Conservation (phyloP, 2,329 filamentous ascomycete species). For the Hypoxylon sp. region DNA sequence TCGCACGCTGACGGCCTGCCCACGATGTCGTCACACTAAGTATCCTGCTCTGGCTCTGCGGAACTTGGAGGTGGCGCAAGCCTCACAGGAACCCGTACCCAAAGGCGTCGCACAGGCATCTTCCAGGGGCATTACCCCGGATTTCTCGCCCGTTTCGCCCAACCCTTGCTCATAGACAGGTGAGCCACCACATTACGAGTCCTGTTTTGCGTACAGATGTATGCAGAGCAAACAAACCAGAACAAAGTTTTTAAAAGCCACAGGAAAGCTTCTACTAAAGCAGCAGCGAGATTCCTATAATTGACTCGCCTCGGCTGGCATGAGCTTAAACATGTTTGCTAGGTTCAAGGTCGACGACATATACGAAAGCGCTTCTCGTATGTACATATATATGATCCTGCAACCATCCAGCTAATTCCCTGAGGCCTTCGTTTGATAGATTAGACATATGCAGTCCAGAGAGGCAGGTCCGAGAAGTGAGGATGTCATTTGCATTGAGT, state of each 20-base stretch:
- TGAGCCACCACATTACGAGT: constrained; percentile 17
- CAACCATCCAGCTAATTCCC: not conserved
- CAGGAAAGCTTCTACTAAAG: constrained; percentile 11
- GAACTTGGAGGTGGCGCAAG: constrained; percentile 35
- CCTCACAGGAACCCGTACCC: constrained; percentile 37
- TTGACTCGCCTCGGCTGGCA: constrained; percentile 5
- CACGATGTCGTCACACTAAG: constrained; percentile 26
- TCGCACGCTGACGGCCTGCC: constrained; percentile 11
- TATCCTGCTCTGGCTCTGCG: constrained; percentile 14
- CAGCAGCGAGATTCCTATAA: constrained; percentile 18
- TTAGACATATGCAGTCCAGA: not conserved
- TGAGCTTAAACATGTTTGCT: constrained; percentile 31
- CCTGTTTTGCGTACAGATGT: constrained; percentile 8
- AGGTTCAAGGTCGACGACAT: constrained; percentile 20
- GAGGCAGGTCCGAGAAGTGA: not conserved
- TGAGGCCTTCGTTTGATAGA: too few relatives aligned
- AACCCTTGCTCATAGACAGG: constrained; percentile 30
- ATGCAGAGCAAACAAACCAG: constrained; percentile 1
- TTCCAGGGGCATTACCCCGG: constrained; percentile 46
- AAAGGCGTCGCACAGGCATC: constrained; percentile 33
- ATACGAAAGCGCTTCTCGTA: constrained; percentile 8
- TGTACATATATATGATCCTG: constrained; percentile 12
- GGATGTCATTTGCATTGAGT: constrained; percentile 9
- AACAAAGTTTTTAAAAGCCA: not conserved
- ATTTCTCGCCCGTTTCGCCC: constrained; percentile 40